Percentiles rank a stretch among this genome's conserved stretches.
phyloP scores from a whole-genome alignment of 768 basidiomycete genomes.

The Agrocybe chaxingu region DNA sequence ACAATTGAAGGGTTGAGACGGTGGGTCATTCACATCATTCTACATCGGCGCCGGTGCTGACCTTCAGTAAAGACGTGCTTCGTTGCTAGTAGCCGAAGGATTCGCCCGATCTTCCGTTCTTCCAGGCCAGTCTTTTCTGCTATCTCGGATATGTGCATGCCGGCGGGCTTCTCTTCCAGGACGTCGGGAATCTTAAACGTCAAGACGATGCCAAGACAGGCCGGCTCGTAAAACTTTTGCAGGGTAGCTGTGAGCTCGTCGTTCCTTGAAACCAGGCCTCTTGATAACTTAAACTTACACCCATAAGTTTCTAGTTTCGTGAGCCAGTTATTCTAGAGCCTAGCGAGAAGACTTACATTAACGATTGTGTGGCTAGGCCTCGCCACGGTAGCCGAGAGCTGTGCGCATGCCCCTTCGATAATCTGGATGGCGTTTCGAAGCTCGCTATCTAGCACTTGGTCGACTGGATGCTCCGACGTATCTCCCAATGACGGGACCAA shows the following conservation, averaged over 20 bases:
- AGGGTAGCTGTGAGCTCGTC: not conserved
- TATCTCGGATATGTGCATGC: constrained; percentile 25
- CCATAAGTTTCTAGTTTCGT: constrained; percentile 5
- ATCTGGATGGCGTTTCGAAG: constrained; percentile 19
- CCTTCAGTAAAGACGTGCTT: constrained; percentile 35
- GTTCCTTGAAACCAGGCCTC: not conserved
- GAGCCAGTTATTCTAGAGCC: not conserved
- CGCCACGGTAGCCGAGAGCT: constrained; percentile 20
- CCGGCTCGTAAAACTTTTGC: constrained; percentile 15
- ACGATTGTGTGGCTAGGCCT: constrained; percentile 21
- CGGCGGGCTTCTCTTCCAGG: constrained; percentile 23
- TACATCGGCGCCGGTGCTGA: constrained; percentile 4
- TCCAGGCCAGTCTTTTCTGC: constrained; percentile 20
- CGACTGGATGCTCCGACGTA: constrained; percentile 18
- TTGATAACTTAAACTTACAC: constrained; percentile 8
- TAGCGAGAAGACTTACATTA: constrained; percentile 16
- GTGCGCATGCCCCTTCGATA: constrained; percentile 27
- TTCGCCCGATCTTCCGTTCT: constrained; percentile 25
- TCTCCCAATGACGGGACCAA: constrained; percentile 21
- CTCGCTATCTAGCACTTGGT: constrained; percentile 10
- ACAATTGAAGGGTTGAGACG: too few relatives aligned
- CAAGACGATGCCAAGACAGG: constrained; percentile 18
- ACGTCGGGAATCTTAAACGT: constrained; percentile 24
- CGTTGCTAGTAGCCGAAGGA: constrained; percentile 28
- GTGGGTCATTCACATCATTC: not conserved